Evolutionary conservation across 345 rosid genomes (phyloP), one percentile per base, ranked within the genome.

Genomic region (Eucalyptus curtisii): DNA sequence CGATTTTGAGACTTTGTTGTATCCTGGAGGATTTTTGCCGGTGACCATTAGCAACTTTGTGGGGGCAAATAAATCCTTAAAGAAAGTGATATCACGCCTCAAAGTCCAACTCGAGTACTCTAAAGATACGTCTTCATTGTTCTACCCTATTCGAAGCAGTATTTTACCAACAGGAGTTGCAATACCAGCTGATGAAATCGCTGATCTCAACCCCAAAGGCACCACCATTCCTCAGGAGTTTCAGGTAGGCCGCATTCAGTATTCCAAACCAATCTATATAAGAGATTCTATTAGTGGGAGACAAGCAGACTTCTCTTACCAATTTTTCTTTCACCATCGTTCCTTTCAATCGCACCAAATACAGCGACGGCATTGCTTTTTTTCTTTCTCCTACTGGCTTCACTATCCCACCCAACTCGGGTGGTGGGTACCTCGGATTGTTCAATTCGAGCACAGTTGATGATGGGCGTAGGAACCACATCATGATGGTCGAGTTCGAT

Each of bases 271-370:
- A 42, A 20, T 71, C 44, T 33, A 33, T 71, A 71, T 37, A 71
- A 33, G 25, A 6, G 81, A 71, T 37, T 71, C 81, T 71, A 33
- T 33, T 71, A 33, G 81, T 37, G 45, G 81, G 81, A 71, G 81
- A 71, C 45, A 5, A 17, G 81, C 44, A 19, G 81, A 71, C 81
- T 71, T 33, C 81, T 71, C 27, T 10, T 33, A 37, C 45, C 81
- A 10, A 33, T 17, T 71, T 19, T 71, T 33, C 81, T 71, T 71
- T 71, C 81, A 16, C 25, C 45, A 37, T 71, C 25, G 7, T 17
- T 10, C 81, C 1, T 37, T 71, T 71, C 45, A 5, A 0, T 71
- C 3, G 0, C 44, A 19, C 7, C 24, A 37, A 37, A 17, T 37
- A 37, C 45, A 33, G 81, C 10, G 25, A 37, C 14, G 27, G 45